Percentiles rank a stretch among this genome's conserved stretches.
phyloP scores from a whole-genome alignment of 352 stramenopile species.

The Globisporangium spinosum region DNA sequence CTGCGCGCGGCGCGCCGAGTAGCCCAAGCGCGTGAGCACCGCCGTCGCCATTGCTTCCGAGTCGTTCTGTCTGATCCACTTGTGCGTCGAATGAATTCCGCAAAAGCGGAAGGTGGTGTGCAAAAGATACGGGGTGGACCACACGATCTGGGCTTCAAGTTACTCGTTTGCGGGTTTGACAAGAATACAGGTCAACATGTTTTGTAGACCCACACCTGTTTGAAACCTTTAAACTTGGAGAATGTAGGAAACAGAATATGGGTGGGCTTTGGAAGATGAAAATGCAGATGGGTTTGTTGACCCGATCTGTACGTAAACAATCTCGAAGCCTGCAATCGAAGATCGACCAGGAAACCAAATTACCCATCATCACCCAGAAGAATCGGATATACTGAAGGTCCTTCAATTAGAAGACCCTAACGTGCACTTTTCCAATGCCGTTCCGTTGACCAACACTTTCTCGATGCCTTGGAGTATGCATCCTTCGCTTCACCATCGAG shows the following conservation, averaged over 20 bases:
- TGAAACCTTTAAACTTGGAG: not conserved
- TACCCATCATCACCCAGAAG: not conserved
- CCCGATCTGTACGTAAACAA: conserved; percentile 6
- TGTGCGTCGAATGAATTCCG: conserved; percentile 2
- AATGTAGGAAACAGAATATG: not conserved
- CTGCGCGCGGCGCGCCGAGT: conserved; percentile 18
- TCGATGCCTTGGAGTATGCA: not conserved
- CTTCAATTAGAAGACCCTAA: not conserved
- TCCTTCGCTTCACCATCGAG: not conserved
- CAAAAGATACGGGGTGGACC: conserved; percentile 6
- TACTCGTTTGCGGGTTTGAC: not conserved
- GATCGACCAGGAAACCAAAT: not conserved
- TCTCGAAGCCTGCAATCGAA: conserved; percentile 6
- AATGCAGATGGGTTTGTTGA: not conserved
- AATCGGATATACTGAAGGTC: not conserved
- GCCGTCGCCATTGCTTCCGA: conserved; percentile 31
- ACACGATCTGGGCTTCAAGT: not conserved
- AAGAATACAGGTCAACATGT: not conserved
- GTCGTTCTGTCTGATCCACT: not conserved
- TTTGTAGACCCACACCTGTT: not conserved
- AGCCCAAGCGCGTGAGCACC: conserved; percentile 32
- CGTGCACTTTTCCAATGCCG: not conserved
- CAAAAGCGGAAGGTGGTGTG: not conserved
- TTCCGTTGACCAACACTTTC: too few relatives aligned
- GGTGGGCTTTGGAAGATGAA: not conserved